These are phyloP conservation scores for Paracorniculantispora psalliotae DNA, from an alignment of 2,329 filamentous ascomycete species.

Conservation along the genomic window DNA sequence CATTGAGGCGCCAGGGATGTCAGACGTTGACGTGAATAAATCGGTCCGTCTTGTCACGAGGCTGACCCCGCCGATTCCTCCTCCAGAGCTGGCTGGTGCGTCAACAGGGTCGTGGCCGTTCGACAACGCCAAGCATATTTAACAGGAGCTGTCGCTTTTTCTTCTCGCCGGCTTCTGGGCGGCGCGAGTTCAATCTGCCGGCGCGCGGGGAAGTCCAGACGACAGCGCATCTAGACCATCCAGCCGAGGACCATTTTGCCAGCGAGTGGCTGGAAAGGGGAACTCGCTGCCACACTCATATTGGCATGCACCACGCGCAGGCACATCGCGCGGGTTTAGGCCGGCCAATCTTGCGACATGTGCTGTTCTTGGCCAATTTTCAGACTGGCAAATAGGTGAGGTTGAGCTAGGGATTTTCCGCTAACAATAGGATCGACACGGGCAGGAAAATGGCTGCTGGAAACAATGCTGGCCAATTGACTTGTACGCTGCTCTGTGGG, in stretches of 20 bases:
- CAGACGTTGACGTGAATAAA: background rate
- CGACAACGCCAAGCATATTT: background rate
- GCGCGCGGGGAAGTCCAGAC: background rate
- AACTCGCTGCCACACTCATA: background rate
- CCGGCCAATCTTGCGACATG: background rate
- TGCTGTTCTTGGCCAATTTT: background rate
- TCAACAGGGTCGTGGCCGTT: background rate
- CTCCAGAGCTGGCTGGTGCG: background rate
- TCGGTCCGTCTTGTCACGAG: conserved; percentile 6
- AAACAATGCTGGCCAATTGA: no score
- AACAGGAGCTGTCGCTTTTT: background rate
- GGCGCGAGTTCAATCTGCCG: no score
- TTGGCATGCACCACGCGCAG: background rate
- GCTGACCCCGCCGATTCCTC: background rate
- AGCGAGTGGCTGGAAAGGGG: background rate
- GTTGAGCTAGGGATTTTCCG: background rate
- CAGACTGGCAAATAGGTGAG: background rate
- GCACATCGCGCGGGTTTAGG: background rate
- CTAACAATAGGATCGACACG: background rate
- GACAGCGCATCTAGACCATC: background rate
- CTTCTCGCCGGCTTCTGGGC: no score
- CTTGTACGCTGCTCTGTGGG: background rate
- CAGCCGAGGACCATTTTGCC: background rate
- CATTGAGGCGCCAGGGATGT: background rate
- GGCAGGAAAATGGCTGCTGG: no score